phyloP scores from a whole-genome alignment of 2,329 filamentous ascomycete genomes.

The Cryoendolithus antarcticus region DNA sequence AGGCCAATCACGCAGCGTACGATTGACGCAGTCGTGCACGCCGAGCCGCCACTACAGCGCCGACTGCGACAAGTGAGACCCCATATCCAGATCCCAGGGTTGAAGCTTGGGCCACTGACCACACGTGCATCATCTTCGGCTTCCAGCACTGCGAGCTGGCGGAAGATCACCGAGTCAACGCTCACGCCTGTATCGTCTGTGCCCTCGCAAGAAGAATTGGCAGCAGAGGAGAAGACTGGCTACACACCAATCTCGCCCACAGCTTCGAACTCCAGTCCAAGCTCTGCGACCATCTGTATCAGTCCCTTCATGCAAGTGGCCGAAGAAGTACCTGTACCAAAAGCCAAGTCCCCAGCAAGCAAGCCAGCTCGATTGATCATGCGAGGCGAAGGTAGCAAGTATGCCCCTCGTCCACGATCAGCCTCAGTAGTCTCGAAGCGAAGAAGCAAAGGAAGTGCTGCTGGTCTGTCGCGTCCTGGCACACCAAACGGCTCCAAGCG shows the following conservation, averaged over 20 bases:
- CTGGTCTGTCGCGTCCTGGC: conserved; percentile 6
- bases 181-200: conserved; percentile 18
- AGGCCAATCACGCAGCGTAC: conserved; percentile 11
- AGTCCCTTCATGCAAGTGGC: conserved; percentile 25
- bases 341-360: conserved; percentile 11
- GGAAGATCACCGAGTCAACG: conserved; percentile 17
- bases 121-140: conserved; percentile 16
- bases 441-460: conserved; percentile 10
- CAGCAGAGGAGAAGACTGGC: conserved; percentile 12
- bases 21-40: conserved; percentile 18
- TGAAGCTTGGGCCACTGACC: conserved; percentile 13
- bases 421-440: conserved; percentile 18
- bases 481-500: conserved; percentile 5
- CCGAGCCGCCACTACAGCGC: conserved; percentile 8
- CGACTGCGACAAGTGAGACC: conserved; percentile 19
- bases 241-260: conserved; percentile 17
- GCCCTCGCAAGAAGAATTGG: conserved; percentile 11
- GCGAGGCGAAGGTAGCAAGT: conserved; percentile 14
- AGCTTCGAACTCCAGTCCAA: conserved; percentile 8
- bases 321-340: conserved; percentile 20
- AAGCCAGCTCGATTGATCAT: conserved; percentile 19
- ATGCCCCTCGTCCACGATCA: conserved; percentile 20
- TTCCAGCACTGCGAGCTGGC: conserved; percentile 19
- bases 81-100: conserved; percentile 19
- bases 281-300: conserved; percentile 9